Base-by-base conservation (phyloP, 176 grass and related monocot species). In the Oryza australiensis region DNA sequence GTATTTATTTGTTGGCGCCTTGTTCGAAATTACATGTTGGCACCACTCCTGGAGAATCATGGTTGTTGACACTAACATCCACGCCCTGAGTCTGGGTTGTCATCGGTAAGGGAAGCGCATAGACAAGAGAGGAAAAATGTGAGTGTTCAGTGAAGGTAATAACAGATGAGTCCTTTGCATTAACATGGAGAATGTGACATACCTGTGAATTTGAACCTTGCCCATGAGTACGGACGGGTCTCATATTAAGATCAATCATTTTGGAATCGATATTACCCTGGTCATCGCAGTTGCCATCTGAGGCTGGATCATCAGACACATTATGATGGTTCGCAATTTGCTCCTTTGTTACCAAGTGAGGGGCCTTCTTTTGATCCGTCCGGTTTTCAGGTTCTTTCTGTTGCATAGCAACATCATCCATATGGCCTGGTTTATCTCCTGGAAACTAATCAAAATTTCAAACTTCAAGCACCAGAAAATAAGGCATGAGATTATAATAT, bases 191-290 rank as follows among this genome's bases (percentile, higher is more conserved):
- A 69, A 76, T 37, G 4, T 43, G 46, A 60, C 62, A 76, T 16
- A 98, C 96, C 92, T 99, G 93, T 34, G 87, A 94, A 83, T 89
- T 99, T 14, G 93, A 95, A 65, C 86, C 79, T 77, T 99, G 93
- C 12, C 93, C 87, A 28, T 83, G 59, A 66, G 78, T 89, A 75
- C 90, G 93, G 68, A 65, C 73, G 18, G 96, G 96, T 41, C 81
- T 86, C 73, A 91, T 90, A 76, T 99, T 99, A 38, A 99, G 88
- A 86, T 99, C 96, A 7, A 99, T 92, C 96, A 95, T 99, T 86
- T 99, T 90, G 0, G 96, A 93, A 86, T 95, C 87, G 62, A 85
- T 88, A 85, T 91, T 90, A 42, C 78, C 87, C 82, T 91, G 87
- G 59, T 68, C 82, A 34, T 91, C 74, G 14, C 78, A 73, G 69